These are phyloP conservation scores for Aspergillus fructus DNA, from an alignment of 2,329 filamentous ascomycete species.

Conservation along the genomic window DNA sequence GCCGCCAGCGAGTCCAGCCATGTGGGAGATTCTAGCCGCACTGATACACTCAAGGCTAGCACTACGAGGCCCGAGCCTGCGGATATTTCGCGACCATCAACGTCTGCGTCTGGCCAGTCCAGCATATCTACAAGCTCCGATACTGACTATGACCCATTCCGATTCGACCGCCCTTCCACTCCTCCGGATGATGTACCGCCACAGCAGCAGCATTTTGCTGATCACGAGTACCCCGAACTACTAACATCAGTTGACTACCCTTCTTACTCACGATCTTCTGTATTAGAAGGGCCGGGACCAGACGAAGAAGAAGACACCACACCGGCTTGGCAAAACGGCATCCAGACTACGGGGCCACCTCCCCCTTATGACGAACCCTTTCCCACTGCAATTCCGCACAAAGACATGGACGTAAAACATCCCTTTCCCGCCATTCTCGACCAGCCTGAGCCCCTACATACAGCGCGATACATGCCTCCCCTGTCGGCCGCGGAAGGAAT, in stretches of 20 bases:
- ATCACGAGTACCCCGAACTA: conserved; percentile 44
- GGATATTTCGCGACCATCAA: conserved; percentile 37
- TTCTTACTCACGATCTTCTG: conserved; percentile 52
- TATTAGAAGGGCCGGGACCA: conserved; percentile 54
- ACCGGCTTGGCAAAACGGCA: conserved; percentile 34
- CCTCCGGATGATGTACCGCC: conserved; percentile 20
- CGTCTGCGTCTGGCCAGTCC: conserved; percentile 35
- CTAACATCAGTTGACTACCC: conserved; percentile 49
- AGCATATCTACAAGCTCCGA: conserved; percentile 32
- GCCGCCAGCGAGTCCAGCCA: conserved; percentile 5
- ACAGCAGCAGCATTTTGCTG: conserved; percentile 37
- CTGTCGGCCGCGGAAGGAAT: not conserved
- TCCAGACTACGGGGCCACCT: not conserved
- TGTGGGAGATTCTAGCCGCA: conserved; percentile 20
- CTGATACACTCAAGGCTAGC: conserved; percentile 35
- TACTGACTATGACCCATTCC: conserved; percentile 44
- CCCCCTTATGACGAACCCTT: conserved; percentile 22
- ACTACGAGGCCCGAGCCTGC: conserved; percentile 23
- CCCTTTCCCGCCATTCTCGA: conserved; percentile 10
- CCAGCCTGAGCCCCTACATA: conserved; percentile 19
- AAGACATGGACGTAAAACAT: conserved; percentile 19
- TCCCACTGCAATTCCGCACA: conserved; percentile 24
- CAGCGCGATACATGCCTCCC: conserved; percentile 17
- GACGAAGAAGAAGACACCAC: conserved; percentile 54
- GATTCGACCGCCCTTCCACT: conserved; percentile 37